phyloP scores from a whole-genome alignment of 148 eudicot species.

The Drosera capensis region DNA sequence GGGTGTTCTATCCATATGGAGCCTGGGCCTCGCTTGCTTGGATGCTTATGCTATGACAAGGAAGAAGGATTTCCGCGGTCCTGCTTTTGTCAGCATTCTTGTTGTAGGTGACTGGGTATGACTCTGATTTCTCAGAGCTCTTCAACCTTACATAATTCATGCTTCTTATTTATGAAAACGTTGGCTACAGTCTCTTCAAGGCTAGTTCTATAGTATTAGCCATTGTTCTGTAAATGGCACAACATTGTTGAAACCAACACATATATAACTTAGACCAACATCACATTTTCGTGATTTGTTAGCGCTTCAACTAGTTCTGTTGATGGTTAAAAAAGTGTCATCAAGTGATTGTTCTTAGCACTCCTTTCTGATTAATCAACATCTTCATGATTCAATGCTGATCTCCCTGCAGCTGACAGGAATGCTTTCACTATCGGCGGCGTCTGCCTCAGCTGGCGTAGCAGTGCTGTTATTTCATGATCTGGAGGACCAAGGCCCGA shows the following conservation, averaged over 20 bases:
- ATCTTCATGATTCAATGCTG: not conserved
- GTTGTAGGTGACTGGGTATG: conserved; percentile 74
- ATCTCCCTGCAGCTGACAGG: conserved; percentile 40
- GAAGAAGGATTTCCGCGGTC: conserved; percentile 35
- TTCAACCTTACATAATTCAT: not conserved
- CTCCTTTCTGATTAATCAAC: too few relatives aligned
- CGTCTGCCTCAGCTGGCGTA: conserved; percentile 57
- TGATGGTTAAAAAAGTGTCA: too few relatives aligned
- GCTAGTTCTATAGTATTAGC: too few relatives aligned
- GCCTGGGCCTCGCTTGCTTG: conserved; percentile 43
- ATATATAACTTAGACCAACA: too few relatives aligned
- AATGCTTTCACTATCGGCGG: conserved; percentile 62
- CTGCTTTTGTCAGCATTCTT: conserved; percentile 43
- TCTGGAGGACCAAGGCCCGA: conserved; percentile 22
- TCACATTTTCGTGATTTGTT: too few relatives aligned
- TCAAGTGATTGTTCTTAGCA: too few relatives aligned
- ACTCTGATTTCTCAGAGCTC: not conserved
- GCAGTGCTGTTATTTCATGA: conserved; percentile 41
- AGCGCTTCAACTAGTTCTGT: too few relatives aligned
- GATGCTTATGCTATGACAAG: conserved; percentile 51
- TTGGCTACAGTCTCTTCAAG: too few relatives aligned
- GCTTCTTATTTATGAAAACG: too few relatives aligned
- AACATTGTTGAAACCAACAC: too few relatives aligned
- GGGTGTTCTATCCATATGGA: conserved; percentile 67
- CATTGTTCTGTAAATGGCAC: too few relatives aligned